Conservation (phyloP, 768 basidiomycete species). For the Mycena polygramma region DNA sequence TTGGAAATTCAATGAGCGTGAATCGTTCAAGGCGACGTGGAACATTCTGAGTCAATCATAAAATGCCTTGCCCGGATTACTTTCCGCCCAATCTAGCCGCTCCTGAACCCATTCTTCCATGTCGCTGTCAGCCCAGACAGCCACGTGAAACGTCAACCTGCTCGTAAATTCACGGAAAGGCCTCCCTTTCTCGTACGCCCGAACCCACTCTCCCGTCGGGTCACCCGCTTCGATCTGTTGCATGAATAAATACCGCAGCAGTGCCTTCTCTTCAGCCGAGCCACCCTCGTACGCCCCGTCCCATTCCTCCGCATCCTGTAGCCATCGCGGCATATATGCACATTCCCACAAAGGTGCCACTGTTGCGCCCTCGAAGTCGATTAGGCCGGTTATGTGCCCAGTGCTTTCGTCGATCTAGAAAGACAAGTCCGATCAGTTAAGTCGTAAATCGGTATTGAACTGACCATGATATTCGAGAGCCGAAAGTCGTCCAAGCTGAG, state of each 20-base stretch:
- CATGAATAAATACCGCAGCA: constrained; percentile 24
- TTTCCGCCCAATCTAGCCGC: constrained; percentile 23
- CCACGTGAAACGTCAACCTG: constrained; percentile 20
- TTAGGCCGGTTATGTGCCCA: constrained; percentile 36
- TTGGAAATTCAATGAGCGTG: no score
- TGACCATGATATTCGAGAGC: constrained; percentile 40
- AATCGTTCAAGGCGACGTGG: no score
- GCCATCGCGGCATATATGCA: constrained; percentile 39
- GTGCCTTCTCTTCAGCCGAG: constrained; percentile 12
- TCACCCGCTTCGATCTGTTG: constrained; percentile 15
- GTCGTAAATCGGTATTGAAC: neutral
- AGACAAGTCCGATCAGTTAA: neutral
- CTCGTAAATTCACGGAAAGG: constrained; percentile 29
- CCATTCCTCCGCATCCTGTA: constrained; percentile 28
- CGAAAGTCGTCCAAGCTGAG: constrained; percentile 38
- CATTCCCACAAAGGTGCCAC: constrained; percentile 42
- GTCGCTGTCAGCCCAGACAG: constrained; percentile 30
- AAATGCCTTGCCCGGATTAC: neutral
- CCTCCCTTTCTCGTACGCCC: constrained; percentile 22
- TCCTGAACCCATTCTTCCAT: constrained; percentile 31
- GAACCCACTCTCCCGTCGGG: constrained; percentile 29
- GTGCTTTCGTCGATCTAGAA: constrained; percentile 33
- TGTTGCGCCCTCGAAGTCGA: constrained; percentile 38
- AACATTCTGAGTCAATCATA: no score
- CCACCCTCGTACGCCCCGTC: constrained; percentile 31